phyloP scores from a whole-genome alignment of 2,329 filamentous ascomycete species.

The Leptographium wingfieldii region DNA sequence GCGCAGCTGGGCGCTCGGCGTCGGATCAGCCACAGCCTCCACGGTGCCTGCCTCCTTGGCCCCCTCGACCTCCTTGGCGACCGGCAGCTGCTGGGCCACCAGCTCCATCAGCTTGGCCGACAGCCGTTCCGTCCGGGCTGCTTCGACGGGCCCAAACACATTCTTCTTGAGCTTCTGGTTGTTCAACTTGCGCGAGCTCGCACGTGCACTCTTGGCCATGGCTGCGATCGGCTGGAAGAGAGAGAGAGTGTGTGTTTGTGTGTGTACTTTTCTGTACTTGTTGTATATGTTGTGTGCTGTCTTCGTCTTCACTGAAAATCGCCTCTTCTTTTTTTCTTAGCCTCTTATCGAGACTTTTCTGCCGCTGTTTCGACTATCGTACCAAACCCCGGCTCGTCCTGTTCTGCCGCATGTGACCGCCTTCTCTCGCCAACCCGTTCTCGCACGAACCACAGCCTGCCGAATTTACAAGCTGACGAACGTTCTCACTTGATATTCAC shows the following conservation, averaged over 20 bases:
- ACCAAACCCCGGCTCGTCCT: background rate
- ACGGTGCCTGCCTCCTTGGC: constrained; percentile 23
- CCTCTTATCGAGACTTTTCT: background rate
- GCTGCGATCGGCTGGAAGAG: background rate
- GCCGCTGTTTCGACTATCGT: background rate
- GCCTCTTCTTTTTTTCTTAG: background rate
- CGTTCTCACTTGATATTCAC: background rate
- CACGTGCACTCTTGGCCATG: constrained; percentile 82
- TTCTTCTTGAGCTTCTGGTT: constrained; percentile 65
- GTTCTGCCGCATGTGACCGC: background rate
- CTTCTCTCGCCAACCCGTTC: background rate
- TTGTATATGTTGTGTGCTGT: background rate
- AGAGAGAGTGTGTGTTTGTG: background rate
- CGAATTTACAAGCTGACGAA: background rate
- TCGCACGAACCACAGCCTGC: background rate
- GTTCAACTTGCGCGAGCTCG: constrained; percentile 72
- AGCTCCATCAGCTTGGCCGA: constrained; percentile 77
- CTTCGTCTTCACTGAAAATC: background rate
- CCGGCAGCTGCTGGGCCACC: constrained; percentile 40
- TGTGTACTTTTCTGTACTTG: background rate
- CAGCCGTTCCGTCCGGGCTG: constrained; percentile 67
- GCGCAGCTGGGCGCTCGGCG: constrained; percentile 8
- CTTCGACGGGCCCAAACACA: constrained; percentile 74
- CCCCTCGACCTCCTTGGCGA: constrained; percentile 22
- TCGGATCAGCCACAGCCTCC: constrained; percentile 32